Evolutionary conservation across 1,284 basidiomycete species (phyloP).

Genomic region (Cystobasidiaceae sp.): DNA sequence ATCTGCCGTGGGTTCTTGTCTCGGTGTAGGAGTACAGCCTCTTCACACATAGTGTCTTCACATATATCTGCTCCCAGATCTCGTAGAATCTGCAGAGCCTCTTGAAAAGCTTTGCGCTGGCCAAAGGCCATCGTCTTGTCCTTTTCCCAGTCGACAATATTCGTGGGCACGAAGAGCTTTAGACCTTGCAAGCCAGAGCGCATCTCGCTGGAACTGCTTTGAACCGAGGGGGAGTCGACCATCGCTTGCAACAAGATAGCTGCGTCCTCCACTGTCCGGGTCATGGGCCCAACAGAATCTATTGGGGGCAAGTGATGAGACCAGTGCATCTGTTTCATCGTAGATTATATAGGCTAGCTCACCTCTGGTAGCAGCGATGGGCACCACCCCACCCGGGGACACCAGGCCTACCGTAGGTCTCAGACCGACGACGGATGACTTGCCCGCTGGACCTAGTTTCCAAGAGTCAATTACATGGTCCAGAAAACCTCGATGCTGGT

Average conservation of each 20-base stretch:
- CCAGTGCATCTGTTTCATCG: too few relatives aligned
- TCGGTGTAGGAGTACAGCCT: not conserved
- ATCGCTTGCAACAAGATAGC: constrained; percentile 42
- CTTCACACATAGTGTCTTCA: not conserved
- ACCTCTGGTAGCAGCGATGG: constrained; percentile 33
- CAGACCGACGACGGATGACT: constrained; percentile 40
- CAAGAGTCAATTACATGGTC: too few relatives aligned
- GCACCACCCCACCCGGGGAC: constrained; percentile 38
- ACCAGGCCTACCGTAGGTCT: constrained; percentile 39
- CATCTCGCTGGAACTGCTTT: not conserved
- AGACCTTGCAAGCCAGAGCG: not conserved
- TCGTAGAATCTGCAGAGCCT: too few relatives aligned
- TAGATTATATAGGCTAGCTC: not conserved
- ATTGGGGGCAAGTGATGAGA: too few relatives aligned
- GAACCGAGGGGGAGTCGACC: not conserved
- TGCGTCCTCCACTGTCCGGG: constrained; percentile 38
- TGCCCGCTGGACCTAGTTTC: constrained; percentile 32
- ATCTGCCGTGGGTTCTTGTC: not conserved
- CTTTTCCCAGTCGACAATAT: not conserved
- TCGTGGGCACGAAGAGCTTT: not conserved
- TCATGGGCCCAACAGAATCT: constrained; percentile 42
- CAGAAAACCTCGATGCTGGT: constrained; percentile 3
- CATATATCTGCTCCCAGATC: not conserved
- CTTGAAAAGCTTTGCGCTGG: too few relatives aligned
- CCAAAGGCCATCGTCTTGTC: too few relatives aligned